These are phyloP conservation scores for Neurospora sp. DNA, from an alignment of 495 filamentous ascomycete genomes.

Conservation along the genomic window DNA sequence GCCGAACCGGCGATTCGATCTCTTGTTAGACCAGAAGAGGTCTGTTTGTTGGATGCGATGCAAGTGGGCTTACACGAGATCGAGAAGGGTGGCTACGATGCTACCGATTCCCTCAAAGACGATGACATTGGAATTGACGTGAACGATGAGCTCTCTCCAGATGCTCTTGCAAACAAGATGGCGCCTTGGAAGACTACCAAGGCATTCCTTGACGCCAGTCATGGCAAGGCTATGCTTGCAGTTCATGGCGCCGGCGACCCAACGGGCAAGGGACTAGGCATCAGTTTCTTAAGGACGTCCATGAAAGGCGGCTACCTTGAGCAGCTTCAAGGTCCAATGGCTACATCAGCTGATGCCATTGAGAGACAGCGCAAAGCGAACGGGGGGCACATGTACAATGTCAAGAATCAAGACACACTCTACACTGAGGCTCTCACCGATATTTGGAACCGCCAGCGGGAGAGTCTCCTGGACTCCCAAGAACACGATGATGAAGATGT, in stretches of 20 bases:
- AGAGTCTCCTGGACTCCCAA: constrained; percentile 50
- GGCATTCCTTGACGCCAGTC: constrained; percentile 86
- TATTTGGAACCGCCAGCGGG: constrained; percentile 84
- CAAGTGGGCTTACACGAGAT: constrained; percentile 84
- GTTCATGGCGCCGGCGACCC: constrained; percentile 92
- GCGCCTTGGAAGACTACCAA: constrained; percentile 92
- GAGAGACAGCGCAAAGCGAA: constrained; percentile 71
- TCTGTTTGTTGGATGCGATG: constrained; percentile 92
- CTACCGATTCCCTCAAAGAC: constrained; percentile 48
- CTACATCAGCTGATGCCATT: constrained; percentile 63
- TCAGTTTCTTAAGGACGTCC: constrained; percentile 90
- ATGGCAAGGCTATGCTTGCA: constrained; percentile 93
- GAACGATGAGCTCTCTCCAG: constrained; percentile 55
- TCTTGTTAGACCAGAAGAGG: constrained; percentile 90
- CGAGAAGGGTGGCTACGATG: constrained; percentile 62
- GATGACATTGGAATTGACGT: constrained; percentile 34
- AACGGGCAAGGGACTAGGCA: constrained; percentile 84
- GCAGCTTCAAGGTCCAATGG: constrained; percentile 74
- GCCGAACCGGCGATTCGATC: constrained; percentile 66
- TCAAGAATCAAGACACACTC: constrained; percentile 76
- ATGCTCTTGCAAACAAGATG: constrained; percentile 53
- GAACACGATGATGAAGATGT: constrained; percentile 57
- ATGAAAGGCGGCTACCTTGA: constrained; percentile 99
- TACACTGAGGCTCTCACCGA: constrained; percentile 81
- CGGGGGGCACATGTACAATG: constrained; percentile 94